Base-by-base conservation (phyloP, 2,329 filamentous ascomycete species). In the Fonsecaea pugnacius region DNA sequence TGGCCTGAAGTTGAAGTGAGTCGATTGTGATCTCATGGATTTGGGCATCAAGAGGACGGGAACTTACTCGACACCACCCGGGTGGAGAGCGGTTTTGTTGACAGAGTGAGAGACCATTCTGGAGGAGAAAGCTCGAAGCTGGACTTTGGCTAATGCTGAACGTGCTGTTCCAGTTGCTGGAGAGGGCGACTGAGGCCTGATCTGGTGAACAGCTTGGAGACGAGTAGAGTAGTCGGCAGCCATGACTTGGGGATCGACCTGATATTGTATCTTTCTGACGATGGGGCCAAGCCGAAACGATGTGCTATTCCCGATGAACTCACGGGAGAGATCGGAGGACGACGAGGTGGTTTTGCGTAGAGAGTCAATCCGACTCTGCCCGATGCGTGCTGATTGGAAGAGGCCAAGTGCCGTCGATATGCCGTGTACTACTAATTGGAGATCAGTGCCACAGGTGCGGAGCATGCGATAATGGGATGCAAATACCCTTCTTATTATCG, bases 81-180 rank as follows among this genome's bases (percentile, higher is more conserved):
- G 93, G 86, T 96, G 92, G 73, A 96, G 89, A 74, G 87, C 87
- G 74, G 93, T 97, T 84, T 93, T 94, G 87, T 97, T 96, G 75
- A 97, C 87, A 73, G 79, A 83, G 71, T 83, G 78, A 70, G 80
- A 78, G 72, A 82, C 78, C 79, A 82, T 82, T 65, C 61, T 70
- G 62, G 66, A 46, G 30, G 64, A 62, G 57, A 62, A 69, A 40
- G 66, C 61, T 58, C 66, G 55, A 36, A 70, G 64, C 56, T 70
- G 66, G 46, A 36, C 53, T 65, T 71, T 71, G 57, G 69, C 67
- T 50, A 71, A 46, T 27, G 70, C 59, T 4, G 69, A 63, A 63
- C 70, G 70, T 56, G 65, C 69, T 62, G 60, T 69, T 35, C 67
- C 62, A 35, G 66, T 66, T 33, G 58, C 67, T 57, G 67, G 68